Evolutionary conservation across 352 stramenopile species (phyloP).

Genomic region (Phytophthora agathidicida): DNA sequence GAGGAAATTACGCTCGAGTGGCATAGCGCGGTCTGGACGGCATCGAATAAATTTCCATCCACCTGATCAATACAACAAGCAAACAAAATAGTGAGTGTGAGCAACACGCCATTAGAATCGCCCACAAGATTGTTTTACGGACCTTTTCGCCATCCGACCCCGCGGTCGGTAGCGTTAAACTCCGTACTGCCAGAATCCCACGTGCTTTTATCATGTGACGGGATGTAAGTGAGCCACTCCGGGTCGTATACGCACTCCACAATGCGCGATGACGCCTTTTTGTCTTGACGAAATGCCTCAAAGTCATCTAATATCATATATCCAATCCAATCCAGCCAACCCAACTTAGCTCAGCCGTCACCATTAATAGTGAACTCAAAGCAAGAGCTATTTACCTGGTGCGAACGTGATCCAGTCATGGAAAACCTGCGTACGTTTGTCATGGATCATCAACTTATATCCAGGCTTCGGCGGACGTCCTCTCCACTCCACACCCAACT

Average conservation of each 20-base stretch:
- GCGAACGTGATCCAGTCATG: conserved; percentile 90
- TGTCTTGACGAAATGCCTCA: conserved; percentile 79
- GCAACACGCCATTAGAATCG: conserved; percentile 45
- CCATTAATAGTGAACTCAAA: background rate
- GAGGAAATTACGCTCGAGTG: conserved; percentile 66
- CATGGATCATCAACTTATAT: conserved; percentile 87
- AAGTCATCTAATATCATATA: conserved; percentile 58
- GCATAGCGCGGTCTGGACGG: conserved; percentile 68
- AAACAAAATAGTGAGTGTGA: conserved; percentile 17
- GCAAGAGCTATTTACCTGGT: conserved; percentile 40
- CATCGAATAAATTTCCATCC: conserved; percentile 80
- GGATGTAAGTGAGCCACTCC: conserved; percentile 85
- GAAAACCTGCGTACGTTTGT: conserved; percentile 86
- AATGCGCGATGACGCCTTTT: conserved; percentile 84
- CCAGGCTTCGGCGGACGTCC: conserved; percentile 75
- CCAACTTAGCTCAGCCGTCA: background rate
- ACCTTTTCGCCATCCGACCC: conserved; percentile 85
- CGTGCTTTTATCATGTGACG: conserved; percentile 83
- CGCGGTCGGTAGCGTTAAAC: conserved; percentile 68
- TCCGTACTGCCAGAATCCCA: conserved; percentile 73
- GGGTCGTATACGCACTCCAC: conserved; percentile 84
- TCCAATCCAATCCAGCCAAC: background rate
- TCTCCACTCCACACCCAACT: conserved; percentile 84
- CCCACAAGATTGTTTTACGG: conserved; percentile 3
- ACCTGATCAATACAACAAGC: conserved; percentile 37